phyloP scores from a whole-genome alignment of 805 yeast species.

The Cyberlindnera subsufficiens region DNA sequence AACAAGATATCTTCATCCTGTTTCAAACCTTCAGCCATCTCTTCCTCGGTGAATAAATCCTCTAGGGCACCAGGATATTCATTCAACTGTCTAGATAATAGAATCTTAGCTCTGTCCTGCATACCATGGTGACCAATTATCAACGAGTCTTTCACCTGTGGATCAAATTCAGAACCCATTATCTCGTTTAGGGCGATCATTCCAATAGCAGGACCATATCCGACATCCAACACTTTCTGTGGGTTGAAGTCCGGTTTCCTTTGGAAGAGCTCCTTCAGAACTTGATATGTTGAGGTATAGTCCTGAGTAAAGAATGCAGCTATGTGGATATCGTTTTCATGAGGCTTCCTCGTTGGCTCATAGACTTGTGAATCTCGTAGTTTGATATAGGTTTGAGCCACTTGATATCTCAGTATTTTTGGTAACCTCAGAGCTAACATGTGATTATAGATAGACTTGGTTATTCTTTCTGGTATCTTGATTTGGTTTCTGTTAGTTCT shows the following conservation, averaged over 20 bases:
- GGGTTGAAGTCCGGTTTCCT: slow-evolving; percentile 62
- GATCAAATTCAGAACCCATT: slow-evolving; percentile 59
- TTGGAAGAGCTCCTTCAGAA: slow-evolving; percentile 56
- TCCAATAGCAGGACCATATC: slow-evolving; percentile 91
- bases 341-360: slow-evolving; percentile 34
- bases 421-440: slow-evolving; percentile 60
- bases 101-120: slow-evolving; percentile 73
- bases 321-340: slow-evolving; percentile 73
- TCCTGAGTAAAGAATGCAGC: slow-evolving; percentile 78
- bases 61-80: slow-evolving; percentile 32
- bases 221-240: slow-evolving; percentile 63
- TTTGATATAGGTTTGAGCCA: slow-evolving; percentile 47
- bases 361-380: slow-evolving; percentile 52
- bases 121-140: slow-evolving; percentile 67
- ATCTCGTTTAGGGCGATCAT: slow-evolving; percentile 82
- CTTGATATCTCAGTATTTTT: slow-evolving; percentile 54
- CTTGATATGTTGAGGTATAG: slow-evolving; percentile 64
- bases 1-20: slow-evolving; percentile 20
- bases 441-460: slow-evolving; percentile 57
- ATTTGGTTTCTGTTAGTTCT: slow-evolving; percentile 44
- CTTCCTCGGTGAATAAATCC: slow-evolving; percentile 15
- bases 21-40: slow-evolving; percentile 14
- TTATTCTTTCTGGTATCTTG: slow-evolving; percentile 48
- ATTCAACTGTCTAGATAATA: slow-evolving; percentile 62
- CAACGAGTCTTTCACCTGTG: slow-evolving; percentile 63